Evolutionary conservation across 768 basidiomycete species (phyloP).

Genomic region (Mycena maculata): DNA sequence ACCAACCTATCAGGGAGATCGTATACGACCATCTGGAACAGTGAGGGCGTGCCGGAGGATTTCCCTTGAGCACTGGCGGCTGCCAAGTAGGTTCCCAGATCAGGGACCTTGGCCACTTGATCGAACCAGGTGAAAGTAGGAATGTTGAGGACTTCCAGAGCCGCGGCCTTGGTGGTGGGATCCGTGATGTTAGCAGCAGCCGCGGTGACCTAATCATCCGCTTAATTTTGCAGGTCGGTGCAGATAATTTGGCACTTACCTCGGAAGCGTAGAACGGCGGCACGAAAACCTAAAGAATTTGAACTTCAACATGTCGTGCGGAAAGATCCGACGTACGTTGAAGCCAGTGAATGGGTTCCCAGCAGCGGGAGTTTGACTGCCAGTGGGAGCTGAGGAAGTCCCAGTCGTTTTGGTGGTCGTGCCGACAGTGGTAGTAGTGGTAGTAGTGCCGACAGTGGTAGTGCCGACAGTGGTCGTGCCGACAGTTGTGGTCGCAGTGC

Average conservation of each 20-base stretch:
- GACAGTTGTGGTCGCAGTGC: not conserved
- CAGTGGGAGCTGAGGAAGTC: slow-evolving; percentile 43
- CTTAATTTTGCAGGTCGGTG: not conserved
- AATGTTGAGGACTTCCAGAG: slow-evolving; percentile 63
- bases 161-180: slow-evolving; percentile 61
- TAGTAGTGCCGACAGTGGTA: slow-evolving; percentile 34
- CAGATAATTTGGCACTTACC: slow-evolving; percentile 6
- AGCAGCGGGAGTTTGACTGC: slow-evolving; percentile 53
- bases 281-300: slow-evolving; percentile 56
- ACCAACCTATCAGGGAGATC: slow-evolving; percentile 64
- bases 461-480: slow-evolving; percentile 33
- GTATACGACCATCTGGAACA: slow-evolving; percentile 66
- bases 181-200: slow-evolving; percentile 63
- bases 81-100: slow-evolving; percentile 67
- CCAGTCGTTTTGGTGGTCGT: no score
- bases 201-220: slow-evolving; percentile 47
- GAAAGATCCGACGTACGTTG: slow-evolving; percentile 43
- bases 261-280: slow-evolving; percentile 69
- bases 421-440: slow-evolving; percentile 13
- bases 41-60: slow-evolving; percentile 58
- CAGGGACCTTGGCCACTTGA: slow-evolving; percentile 63
- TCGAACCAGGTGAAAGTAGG: slow-evolving; percentile 76
- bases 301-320: not conserved
- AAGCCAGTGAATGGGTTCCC: slow-evolving; percentile 67
- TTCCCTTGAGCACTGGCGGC: slow-evolving; percentile 60